Evolutionary conservation across 1,139 yeast species (phyloP).

Genomic region (Groenewaldozyma sp.): DNA sequence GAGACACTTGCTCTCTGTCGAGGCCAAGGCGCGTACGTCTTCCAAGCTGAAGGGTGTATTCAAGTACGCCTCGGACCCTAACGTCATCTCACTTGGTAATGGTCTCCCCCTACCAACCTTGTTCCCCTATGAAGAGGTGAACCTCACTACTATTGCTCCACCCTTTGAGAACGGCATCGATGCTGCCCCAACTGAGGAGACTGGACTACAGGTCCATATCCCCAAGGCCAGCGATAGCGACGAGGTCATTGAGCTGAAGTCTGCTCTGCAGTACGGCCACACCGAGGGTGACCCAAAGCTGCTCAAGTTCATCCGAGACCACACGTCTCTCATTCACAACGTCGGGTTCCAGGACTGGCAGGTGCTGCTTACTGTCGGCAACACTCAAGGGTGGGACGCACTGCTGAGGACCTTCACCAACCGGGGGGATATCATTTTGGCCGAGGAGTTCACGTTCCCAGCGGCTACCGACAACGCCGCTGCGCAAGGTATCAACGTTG

Average conservation of each 20-base stretch:
- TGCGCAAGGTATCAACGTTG: constrained; percentile 58
- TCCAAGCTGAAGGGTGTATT: constrained; percentile 82
- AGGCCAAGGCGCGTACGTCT: constrained; percentile 64
- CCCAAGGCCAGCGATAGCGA: constrained; percentile 28
- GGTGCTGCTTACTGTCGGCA: constrained; percentile 57
- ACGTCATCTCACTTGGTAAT: constrained; percentile 84
- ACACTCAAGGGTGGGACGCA: constrained; percentile 86
- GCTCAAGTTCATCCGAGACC: constrained; percentile 60
- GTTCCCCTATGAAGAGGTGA: constrained; percentile 79
- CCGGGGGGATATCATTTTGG: constrained; percentile 70
- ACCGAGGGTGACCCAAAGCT: constrained; percentile 75
- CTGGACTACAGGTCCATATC: constrained; percentile 37
- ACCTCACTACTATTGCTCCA: constrained; percentile 63
- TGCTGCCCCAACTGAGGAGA: constrained; percentile 42
- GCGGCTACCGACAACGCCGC: constrained; percentile 78
- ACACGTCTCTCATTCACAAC: constrained; percentile 58
- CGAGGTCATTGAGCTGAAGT: constrained; percentile 50
- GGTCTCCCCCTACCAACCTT: constrained; percentile 86
- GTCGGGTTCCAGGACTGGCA: constrained; percentile 65
- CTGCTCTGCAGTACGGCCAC: constrained; percentile 85
- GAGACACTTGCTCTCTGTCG: constrained; percentile 64
- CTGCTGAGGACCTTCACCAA: constrained; percentile 68
- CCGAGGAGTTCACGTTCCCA: constrained; percentile 75
- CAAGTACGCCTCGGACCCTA: constrained; percentile 63
- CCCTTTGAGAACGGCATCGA: constrained; percentile 73